A percentile compares a stretch with the other conserved stretches of the same genome.
phyloP scores from a whole-genome alignment of 805 yeast genomes.

The Candida insectalens region DNA sequence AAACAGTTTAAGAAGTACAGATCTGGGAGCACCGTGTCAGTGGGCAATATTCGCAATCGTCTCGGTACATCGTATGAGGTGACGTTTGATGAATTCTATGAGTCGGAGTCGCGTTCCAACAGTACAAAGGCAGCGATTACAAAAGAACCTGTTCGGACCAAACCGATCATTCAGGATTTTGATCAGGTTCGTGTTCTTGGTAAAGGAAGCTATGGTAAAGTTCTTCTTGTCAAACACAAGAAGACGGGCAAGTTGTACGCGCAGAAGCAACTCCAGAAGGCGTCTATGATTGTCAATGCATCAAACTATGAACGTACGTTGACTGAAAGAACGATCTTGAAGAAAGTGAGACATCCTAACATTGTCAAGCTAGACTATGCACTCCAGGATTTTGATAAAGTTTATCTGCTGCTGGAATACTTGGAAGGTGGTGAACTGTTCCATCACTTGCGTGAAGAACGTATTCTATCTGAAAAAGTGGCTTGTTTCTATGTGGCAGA shows the following conservation, averaged over 20 bases:
- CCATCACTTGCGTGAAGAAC: constrained; percentile 43
- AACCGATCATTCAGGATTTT: constrained; percentile 41
- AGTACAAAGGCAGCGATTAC: constrained; percentile 1
- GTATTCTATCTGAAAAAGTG: constrained; percentile 46
- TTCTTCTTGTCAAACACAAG: constrained; percentile 61
- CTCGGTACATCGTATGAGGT: constrained; percentile 43
- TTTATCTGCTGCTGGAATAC: constrained; percentile 69
- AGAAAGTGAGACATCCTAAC: constrained; percentile 66
- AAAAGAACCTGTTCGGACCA: constrained; percentile 4
- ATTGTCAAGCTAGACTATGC: constrained; percentile 79
- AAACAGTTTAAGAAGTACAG: constrained; percentile 17
- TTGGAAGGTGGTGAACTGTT: constrained; percentile 86
- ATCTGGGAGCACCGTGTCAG: constrained; percentile 22
- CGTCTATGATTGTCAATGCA: constrained; percentile 55
- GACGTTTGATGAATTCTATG: constrained; percentile 32
- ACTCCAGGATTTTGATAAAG: constrained; percentile 67
- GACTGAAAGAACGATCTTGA: constrained; percentile 68
- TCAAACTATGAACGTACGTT: constrained; percentile 65
- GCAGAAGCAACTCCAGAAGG: constrained; percentile 78
- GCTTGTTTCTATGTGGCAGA: constrained; percentile 77
- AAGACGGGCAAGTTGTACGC: constrained; percentile 62
- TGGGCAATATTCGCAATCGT: constrained; percentile 23
- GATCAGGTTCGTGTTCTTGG: constrained; percentile 72
- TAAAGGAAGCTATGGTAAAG: constrained; percentile 85
- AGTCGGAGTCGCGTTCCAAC: constrained; percentile 17